phyloP scores from a whole-genome alignment of 805 yeast genomes.

The Yamadazyma laniorum region DNA sequence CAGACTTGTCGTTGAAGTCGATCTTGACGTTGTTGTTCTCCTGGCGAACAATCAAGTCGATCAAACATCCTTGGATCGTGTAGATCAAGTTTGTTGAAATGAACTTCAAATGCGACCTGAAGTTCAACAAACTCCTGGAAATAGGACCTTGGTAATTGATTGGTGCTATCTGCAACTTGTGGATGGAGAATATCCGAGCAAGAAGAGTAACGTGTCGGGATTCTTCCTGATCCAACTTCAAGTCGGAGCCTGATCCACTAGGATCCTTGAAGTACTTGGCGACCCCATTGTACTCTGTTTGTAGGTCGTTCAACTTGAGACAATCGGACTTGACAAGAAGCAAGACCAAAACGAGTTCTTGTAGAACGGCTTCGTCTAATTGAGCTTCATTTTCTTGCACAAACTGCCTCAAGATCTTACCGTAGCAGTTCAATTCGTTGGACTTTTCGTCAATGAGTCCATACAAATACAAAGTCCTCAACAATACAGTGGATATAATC shows the following conservation, averaged over 20 bases:
- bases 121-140: constrained; percentile 62
- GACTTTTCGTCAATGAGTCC: constrained; percentile 47
- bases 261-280: constrained; percentile 34
- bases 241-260: constrained; percentile 11
- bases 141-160: constrained; percentile 66
- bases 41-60: constrained; percentile 49
- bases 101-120: constrained; percentile 61
- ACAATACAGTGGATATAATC: constrained; percentile 52
- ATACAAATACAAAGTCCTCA: constrained; percentile 52
- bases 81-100: constrained; percentile 51
- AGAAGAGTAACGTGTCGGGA: constrained; percentile 27
- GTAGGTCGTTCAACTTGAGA: constrained; percentile 40
- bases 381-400: constrained; percentile 14
- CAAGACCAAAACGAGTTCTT: constrained; percentile 47
- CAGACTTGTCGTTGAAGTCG: constrained; percentile 35
- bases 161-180: constrained; percentile 38
- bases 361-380: constrained; percentile 23
- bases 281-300: constrained; percentile 30
- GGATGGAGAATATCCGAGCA: constrained; percentile 38
- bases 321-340: constrained; percentile 39
- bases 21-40: constrained; percentile 49
- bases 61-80: constrained; percentile 49
- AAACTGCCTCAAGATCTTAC: constrained; percentile 44
- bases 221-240: constrained; percentile 46
- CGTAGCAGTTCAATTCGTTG: constrained; percentile 50